Percentiles rank a stretch among this genome's conserved stretches.
Conservation (phyloP, 495 filamentous ascomycete genomes). For the Rostrohypoxylon terebratum region DNA sequence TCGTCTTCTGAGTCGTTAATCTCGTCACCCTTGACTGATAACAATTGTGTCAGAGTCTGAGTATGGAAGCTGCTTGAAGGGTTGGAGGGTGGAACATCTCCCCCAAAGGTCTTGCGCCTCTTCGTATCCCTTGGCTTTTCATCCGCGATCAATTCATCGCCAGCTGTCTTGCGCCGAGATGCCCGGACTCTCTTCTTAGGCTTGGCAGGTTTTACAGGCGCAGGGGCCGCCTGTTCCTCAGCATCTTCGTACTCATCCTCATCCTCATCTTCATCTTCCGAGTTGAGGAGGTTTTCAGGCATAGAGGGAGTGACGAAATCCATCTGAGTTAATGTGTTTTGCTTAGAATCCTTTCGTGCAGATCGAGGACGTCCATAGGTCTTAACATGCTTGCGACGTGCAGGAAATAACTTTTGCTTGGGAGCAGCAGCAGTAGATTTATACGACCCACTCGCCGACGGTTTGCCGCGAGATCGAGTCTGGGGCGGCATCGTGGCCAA, state of each 20-base stretch:
- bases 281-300: slow-evolving; percentile 12
- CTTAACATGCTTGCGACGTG: slow-evolving; percentile 49
- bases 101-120: slow-evolving; percentile 60
- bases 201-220: slow-evolving; percentile 27
- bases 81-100: slow-evolving; percentile 49
- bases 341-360: slow-evolving; percentile 45
- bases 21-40: slow-evolving; percentile 47
- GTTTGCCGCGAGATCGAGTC: slow-evolving; percentile 43
- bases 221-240: slow-evolving; percentile 32
- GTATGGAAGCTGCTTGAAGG: slow-evolving; percentile 55
- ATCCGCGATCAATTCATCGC: slow-evolving; percentile 35
- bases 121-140: slow-evolving; percentile 40
- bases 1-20: slow-evolving; percentile 54
- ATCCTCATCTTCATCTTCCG: slow-evolving; percentile 29
- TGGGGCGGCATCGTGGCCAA: slow-evolving; percentile 50
- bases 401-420: slow-evolving; percentile 56
- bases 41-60: slow-evolving; percentile 59
- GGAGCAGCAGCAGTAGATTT: slow-evolving; percentile 56
- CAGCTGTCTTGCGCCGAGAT: slow-evolving; percentile 42
- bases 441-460: slow-evolving; percentile 30
- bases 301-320: slow-evolving; percentile 50
- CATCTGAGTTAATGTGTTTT: slow-evolving; percentile 65
- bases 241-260: slow-evolving; percentile 33
- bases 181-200: slow-evolving; percentile 38
- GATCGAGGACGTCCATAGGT: slow-evolving; percentile 55